Base-by-base conservation (phyloP, 2,329 filamentous ascomycete genomes). In the Aquanectria penicillioides region DNA sequence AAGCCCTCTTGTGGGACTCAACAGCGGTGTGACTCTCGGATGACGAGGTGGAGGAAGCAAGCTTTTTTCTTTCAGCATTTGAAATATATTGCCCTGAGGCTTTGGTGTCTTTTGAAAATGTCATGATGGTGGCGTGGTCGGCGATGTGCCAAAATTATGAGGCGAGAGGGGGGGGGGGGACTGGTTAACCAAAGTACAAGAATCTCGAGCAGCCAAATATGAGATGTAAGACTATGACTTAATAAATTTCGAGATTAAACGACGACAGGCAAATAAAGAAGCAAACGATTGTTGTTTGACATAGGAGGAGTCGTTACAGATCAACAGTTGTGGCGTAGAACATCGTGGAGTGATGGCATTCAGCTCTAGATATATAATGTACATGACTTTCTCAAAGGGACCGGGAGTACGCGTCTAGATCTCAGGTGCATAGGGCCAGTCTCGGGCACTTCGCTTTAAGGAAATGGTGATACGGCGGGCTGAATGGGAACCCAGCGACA, bases 21-120 rank as follows among this genome's bases (percentile, higher is more conserved):
- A 15, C 13, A 12, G 22, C 25, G 4, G 33, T 46, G 3, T 61
- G 49, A 7, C 44, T 56, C 48, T 67, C 62, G n/a, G 51, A 15
- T 8, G 66, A 69, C 6, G 66, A 67, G 12, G 64, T 28, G 8
- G 66, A 69, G 41, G 59, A 62, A 22, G 56, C 44, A 11, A 63
- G 62, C 37, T 66, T 67, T 44, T 44, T 60, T 34, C 41, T 31
- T 49, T n/a, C n/a, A 10, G 13, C 25, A 38, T 44, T 6, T 34
- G 25, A 6, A n/a, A 25, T 18, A 18, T 49, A 10, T 18, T 43
- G 29, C 22, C 23, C 18, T 11, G 36, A 20, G 23, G 37, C 12
- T 20, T 40, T 44, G 49, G 6, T 37, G 23, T 47, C 41, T 46
- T 25, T 38, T 22, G 36, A 33, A 17, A 43, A 36, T 6, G 64